Evolutionary conservation across 345 rosid species (phyloP), one percentile per base, ranked within the genome.

Genomic region (Turritis glabra): DNA sequence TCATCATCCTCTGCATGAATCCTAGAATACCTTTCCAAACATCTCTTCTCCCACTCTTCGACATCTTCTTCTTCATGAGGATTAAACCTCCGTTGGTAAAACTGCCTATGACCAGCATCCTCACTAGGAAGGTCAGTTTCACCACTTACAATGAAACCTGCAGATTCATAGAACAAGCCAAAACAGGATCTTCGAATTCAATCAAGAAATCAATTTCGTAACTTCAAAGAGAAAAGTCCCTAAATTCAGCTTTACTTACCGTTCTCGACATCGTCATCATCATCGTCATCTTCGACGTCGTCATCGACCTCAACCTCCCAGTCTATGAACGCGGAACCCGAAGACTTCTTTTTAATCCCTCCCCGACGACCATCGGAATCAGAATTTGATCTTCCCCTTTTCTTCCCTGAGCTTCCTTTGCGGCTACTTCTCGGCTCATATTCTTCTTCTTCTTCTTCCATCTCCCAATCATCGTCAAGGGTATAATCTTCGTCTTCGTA

Each of bases 101-200:
- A 80, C 79, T 87, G 76, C 81, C 92, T 84, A 18, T n/a, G 64
- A 73, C 76, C 81, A 79, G 22, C 83, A 35, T 77, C 90, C 38
- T 89, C 96, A 41, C 80, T 93, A 43, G 89, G 88, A 53, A 89
- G 64, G n/a, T 89, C 98, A 50, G 84, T 77, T 82, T 85, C 88
- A 78, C 59, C 75, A 63, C 87, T 84, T 10, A 84, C 91, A 50
- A 90, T 81, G 81, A 90, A 90, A 57, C 78, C 96, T 93, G 88
- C 79, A 79, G n/a, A 22, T 26, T 32, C 18, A 66, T 3, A 25
- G 8, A 74, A 74, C 10, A 50, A 50, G 15, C 55, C 55, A 53
- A 26, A 54, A 5, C 37, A 27, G 12, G 18, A 54, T 3, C 19
- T 30, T 57, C 52, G 15, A 30, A 64, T 21, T 29, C 3, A 33